Evolutionary conservation across 2,329 filamentous ascomycete species (phyloP).

Genomic region (Hymenoscyphus salicellus): DNA sequence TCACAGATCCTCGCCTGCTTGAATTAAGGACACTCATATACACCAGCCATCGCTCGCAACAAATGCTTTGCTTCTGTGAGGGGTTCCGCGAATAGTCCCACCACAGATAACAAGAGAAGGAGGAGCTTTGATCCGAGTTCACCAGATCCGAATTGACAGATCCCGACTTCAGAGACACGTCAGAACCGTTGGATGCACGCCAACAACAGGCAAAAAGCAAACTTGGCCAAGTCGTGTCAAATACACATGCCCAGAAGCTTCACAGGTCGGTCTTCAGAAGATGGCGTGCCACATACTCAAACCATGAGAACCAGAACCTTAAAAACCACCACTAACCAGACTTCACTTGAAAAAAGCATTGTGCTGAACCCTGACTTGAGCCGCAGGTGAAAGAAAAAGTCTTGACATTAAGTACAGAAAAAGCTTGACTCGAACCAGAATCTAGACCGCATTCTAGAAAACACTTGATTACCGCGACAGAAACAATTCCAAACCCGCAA

Average conservation of each 20-base stretch:
- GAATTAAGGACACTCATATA: neutral
- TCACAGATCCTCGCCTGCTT: neutral
- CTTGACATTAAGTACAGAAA: neutral
- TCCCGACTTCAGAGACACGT: neutral
- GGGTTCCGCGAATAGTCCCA: neutral
- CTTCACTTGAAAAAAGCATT: neutral
- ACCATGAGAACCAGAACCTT: neutral
- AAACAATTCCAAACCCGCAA: neutral
- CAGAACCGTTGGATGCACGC: neutral
- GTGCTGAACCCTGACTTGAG: neutral
- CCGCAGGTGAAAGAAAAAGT: neutral
- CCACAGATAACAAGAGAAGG: neutral
- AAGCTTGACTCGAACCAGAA: neutral
- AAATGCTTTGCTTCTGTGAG: neutral
- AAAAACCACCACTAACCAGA: neutral
- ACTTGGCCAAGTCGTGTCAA: too few relatives aligned
- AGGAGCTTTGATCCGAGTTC: neutral
- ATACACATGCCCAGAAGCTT: too few relatives aligned
- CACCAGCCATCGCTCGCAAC: neutral
- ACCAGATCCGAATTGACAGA: neutral
- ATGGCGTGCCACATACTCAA: too few relatives aligned
- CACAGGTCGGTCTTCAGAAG: too few relatives aligned
- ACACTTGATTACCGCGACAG: neutral
- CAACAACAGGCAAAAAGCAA: too few relatives aligned
- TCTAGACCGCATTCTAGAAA: neutral